Base-by-base conservation (phyloP, 148 eudicot species). In the Nyssa sinensis region DNA sequence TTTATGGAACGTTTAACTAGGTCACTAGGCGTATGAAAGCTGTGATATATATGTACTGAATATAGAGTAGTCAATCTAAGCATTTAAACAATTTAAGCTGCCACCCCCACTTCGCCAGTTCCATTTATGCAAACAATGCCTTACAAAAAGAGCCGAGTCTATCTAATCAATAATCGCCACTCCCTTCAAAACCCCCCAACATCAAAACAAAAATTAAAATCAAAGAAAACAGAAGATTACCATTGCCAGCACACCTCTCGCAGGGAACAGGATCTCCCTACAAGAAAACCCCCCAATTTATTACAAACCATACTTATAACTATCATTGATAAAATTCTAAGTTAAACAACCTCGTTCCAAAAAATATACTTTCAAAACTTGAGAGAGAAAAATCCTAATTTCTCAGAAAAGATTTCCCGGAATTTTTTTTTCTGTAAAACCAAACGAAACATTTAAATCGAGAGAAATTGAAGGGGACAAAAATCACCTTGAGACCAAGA, bases 261-360 rank as follows among this genome's bases (percentile, higher is more conserved):
- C 98, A 93, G 30, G 98, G 89, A 67, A 90, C 91, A 64, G 96
- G 98, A 86, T 93, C 98, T 66, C 98, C 98, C 98, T 93, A 81
- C 84, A 87, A 82, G 77, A 65, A 51, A 73, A 29, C 74, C 84
- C 60, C 83, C 60, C 80, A 71, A 79, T 64, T 72, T 71, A 66
- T 79, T 79, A 81, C 67, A 80, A 66, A 57, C 67, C 61, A 64
- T 32, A 35, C 10, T 32, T 16, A 27, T 44, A 62, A 62, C 60
- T 6, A 23, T 44, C 13, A 60, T 24, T 21, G 2, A 23, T 21
- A 55, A 21, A 44, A 1, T 44, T 44, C 51, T 13, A 44, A 44
- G 1, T 44, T 44, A 19, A 2, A 13, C 33, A 19, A 23, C n/a
- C 31, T 70, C 39, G 25, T 25, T 28, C n/a, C 30, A 41, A 6